Conservation (phyloP, 108 stramenopile species). For the Nitzschia palea region DNA sequence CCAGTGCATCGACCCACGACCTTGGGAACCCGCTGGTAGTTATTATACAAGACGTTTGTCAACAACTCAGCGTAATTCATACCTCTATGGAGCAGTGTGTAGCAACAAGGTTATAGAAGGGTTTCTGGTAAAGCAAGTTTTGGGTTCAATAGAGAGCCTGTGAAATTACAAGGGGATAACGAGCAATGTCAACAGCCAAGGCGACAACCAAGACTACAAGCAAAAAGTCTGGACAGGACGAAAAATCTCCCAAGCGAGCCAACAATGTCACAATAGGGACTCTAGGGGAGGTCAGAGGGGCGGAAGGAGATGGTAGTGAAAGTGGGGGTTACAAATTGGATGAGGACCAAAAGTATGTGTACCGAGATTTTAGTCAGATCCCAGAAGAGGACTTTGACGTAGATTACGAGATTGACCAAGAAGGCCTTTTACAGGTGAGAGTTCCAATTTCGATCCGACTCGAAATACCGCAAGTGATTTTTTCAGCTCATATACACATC, state of each 20-base stretch:
- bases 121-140: too few relatives aligned
- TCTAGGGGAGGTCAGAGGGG: not conserved
- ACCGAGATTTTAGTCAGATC: constrained; percentile 35
- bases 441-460: too few relatives aligned
- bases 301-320: not conserved
- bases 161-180: too few relatives aligned
- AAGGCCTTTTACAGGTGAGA: constrained; percentile 19
- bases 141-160: too few relatives aligned
- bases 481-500: too few relatives aligned
- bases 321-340: not conserved
- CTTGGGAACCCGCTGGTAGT: too few relatives aligned
- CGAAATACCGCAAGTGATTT: too few relatives aligned
- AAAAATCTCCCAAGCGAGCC: not conserved
- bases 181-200: not conserved
- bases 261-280: constrained; percentile 5
- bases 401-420: constrained; percentile 32
- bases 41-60: too few relatives aligned
- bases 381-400: constrained; percentile 27
- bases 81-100: too few relatives aligned
- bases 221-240: not conserved
- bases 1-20: too few relatives aligned
- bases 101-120: too few relatives aligned
- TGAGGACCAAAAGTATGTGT: constrained; percentile 12
- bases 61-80: too few relatives aligned
- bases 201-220: not conserved